Base-by-base conservation (phyloP, 345 rosid genomes). In the Sisymbrium irio region DNA sequence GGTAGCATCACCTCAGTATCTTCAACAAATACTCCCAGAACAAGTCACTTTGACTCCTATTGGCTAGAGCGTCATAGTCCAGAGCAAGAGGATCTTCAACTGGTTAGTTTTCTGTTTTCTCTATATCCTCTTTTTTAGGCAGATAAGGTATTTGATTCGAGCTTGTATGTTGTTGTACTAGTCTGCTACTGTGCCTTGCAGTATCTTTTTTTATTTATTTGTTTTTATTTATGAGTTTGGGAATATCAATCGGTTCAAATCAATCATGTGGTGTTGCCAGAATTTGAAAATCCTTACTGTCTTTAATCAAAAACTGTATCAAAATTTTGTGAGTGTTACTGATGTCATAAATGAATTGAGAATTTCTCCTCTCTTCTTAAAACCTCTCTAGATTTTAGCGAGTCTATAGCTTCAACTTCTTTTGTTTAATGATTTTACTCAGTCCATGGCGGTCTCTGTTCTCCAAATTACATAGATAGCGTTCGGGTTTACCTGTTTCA, bases 1-100 rank as follows among this genome's bases (percentile, higher is more conserved):
- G 96, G 91, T 54, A 90, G 96, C 82, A 69, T 86, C 73, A 88
- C 97, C n/a, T 88, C 97, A 53, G 82, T 82, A 51, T 90, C 97
- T 63, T 88, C 93, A 27, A 84, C 89, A 46, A 90, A 85, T 78
- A 88, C 96, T 44, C 93, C 96, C 9, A 83, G 82, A 83, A 81
- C 89, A 50, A 84, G 93, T 45, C 91, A 86, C 76, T 90, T 90
- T 71, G 91, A 88, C 77, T 83, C 86, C 61, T 88, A 88, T 77
- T 90, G 96, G 96, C 74, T 88, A 70, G 89, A 85, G 72, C 87
- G 67, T 57, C 86, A 83, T 62, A 81, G 88, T 78, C 85, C 87
- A 72, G 89, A 90, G 81, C 84, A 78, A 75, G 96, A 90, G 75
- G 90, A 90, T 85, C 78, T 85, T 73, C 91, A 84, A 60, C 86